Conservation (phyloP, 2,329 filamentous ascomycete genomes). For the Thelonectria olida region DNA sequence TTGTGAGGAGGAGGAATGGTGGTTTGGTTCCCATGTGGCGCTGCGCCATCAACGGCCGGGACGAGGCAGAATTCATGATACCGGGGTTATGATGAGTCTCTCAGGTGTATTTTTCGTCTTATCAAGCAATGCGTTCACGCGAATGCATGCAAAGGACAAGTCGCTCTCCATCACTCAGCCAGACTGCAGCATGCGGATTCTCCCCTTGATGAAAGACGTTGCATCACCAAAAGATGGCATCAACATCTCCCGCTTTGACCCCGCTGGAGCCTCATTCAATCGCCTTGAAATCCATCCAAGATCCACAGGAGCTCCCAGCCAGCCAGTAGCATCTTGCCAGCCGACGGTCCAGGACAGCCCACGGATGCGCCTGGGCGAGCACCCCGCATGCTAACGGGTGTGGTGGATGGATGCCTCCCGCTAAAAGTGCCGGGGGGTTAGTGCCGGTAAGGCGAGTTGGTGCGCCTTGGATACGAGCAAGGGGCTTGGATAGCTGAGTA, state of each 20-base stretch:
- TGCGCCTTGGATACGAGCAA: background rate
- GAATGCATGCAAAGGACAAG: no score
- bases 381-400: background rate
- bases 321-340: no score
- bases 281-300: background rate
- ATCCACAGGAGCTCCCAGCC: no score
- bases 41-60: background rate
- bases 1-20: background rate
- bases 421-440: background rate
- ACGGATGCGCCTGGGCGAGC: background rate
- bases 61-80: background rate
- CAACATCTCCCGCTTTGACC: no score
- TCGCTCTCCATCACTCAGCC: no score
- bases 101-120: no score
- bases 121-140: no score
- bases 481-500: background rate
- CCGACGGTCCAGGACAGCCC: no score
- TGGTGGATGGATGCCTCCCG: conserved; percentile 6
- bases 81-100: background rate
- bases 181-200: background rate
- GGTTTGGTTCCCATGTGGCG: background rate
- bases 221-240: no score
- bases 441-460: background rate
- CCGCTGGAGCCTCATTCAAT: no score
- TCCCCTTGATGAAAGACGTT: no score